Evolutionary conservation across 1,139 yeast genomes (phyloP).

Genomic region (Entelexis paramagnoliae): DNA sequence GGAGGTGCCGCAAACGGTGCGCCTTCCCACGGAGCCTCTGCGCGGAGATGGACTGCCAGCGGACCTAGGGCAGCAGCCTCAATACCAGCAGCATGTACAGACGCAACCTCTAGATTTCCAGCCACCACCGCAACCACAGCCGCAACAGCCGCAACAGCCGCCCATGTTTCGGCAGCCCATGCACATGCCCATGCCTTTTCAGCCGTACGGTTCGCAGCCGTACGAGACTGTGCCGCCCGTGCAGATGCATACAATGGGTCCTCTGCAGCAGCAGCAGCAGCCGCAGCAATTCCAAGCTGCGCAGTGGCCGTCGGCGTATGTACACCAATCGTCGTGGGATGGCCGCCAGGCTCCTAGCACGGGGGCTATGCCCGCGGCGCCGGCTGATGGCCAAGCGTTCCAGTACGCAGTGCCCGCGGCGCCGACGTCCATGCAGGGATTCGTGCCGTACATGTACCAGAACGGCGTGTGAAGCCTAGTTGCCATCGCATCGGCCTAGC

Average conservation of each 20-base stretch:
- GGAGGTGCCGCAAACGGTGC: no score
- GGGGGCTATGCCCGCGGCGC: no score
- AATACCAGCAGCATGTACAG: background rate
- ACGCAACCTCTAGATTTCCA: background rate
- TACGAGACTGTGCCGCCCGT: background rate
- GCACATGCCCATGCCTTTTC: background rate
- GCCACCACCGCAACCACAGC: background rate
- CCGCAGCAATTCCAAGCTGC: background rate
- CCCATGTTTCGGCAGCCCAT: background rate
- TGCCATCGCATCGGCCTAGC: no score
- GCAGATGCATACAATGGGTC: background rate
- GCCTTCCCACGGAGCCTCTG: no score
- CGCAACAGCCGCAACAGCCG: background rate
- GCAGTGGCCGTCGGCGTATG: background rate
- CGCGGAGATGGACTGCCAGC: no score
- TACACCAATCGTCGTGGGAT: background rate
- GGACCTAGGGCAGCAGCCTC: background rate
- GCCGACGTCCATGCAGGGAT: no score
- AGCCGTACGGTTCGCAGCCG: background rate
- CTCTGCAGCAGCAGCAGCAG: slow-evolving; percentile 1
- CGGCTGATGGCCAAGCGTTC: no score
- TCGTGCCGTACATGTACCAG: no score
- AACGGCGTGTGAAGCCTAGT: no score
- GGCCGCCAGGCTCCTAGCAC: background rate
- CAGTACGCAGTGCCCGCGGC: no score